phyloP scores from a whole-genome alignment of 1,139 yeast species.

The Candida anutae region DNA sequence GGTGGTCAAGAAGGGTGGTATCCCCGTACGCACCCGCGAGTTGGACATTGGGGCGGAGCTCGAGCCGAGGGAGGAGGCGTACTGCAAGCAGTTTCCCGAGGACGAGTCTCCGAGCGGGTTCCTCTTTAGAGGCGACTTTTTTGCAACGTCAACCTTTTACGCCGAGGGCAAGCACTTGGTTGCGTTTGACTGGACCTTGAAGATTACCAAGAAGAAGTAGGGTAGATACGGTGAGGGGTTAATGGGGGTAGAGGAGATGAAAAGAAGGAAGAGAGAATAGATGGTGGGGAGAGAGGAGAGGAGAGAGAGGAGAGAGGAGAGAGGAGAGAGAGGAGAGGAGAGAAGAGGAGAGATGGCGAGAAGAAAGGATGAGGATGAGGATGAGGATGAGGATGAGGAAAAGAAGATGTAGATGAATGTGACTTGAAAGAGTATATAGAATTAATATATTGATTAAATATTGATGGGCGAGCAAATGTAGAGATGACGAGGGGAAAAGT shows the following conservation, averaged over 20 bases:
- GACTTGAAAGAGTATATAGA: too few relatives aligned
- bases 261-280: background rate
- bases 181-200: slow-evolving; percentile 28
- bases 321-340: background rate
- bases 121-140: slow-evolving; percentile 29
- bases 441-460: too few relatives aligned
- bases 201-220: slow-evolving; percentile 21
- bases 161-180: slow-evolving; percentile 24
- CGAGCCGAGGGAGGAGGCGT: slow-evolving; percentile 24
- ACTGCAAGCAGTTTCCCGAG: slow-evolving; percentile 23
- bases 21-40: slow-evolving; percentile 26
- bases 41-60: slow-evolving; percentile 22
- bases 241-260: background rate
- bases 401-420: background rate
- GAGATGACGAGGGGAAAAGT: too few relatives aligned
- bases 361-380: background rate
- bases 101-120: slow-evolving; percentile 38
- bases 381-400: background rate
- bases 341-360: background rate
- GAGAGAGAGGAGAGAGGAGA: background rate
- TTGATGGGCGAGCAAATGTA: too few relatives aligned
- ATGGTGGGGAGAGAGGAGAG: too few relatives aligned
- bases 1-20: slow-evolving; percentile 31
- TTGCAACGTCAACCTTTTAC: slow-evolving; percentile 27
- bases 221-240: background rate